phyloP scores from a whole-genome alignment of 2,329 filamentous ascomycete genomes.

The Trichoderma sp. region DNA sequence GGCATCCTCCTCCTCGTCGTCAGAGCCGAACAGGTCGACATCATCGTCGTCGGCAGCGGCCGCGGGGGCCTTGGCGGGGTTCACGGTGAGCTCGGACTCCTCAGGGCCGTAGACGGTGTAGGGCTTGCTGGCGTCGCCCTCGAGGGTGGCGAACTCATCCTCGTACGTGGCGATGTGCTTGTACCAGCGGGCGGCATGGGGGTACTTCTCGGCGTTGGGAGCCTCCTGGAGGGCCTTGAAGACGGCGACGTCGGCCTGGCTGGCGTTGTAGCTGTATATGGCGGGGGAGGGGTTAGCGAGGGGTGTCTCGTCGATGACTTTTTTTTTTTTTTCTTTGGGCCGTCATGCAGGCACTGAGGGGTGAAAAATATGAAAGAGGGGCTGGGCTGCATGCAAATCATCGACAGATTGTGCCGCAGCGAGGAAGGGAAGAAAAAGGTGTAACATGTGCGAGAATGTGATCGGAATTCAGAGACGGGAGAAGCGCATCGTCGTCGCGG shows the following conservation, averaged over 20 bases:
- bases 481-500: conserved; percentile 4
- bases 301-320: conserved; percentile 10
- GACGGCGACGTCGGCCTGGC: conserved; percentile 93
- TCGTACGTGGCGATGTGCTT: conserved; percentile 95
- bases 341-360: conserved; percentile 22
- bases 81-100: conserved; percentile 71
- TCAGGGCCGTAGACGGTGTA: conserved; percentile 93
- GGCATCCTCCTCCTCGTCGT: conserved; percentile 91
- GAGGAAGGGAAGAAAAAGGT: neutral
- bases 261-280: conserved; percentile 59
- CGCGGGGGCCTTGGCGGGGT: conserved; percentile 79
- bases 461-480: conserved; percentile 1
- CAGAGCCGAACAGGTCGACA: conserved; percentile 89
- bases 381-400: conserved; percentile 19
- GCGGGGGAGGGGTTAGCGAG: conserved; percentile 23
- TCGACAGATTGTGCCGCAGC: conserved; percentile 9
- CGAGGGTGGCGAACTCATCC: conserved; percentile 86
- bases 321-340: conserved; percentile 12
- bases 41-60: conserved; percentile 77
- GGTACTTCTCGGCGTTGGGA: conserved; percentile 84
- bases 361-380: conserved; percentile 27
- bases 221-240: conserved; percentile 83
- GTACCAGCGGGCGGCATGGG: conserved; percentile 96
- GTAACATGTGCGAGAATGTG: neutral
- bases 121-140: conserved; percentile 86